Base-by-base conservation (phyloP, 2,329 filamentous ascomycete species). In the Aspergillus quadrilineatus region DNA sequence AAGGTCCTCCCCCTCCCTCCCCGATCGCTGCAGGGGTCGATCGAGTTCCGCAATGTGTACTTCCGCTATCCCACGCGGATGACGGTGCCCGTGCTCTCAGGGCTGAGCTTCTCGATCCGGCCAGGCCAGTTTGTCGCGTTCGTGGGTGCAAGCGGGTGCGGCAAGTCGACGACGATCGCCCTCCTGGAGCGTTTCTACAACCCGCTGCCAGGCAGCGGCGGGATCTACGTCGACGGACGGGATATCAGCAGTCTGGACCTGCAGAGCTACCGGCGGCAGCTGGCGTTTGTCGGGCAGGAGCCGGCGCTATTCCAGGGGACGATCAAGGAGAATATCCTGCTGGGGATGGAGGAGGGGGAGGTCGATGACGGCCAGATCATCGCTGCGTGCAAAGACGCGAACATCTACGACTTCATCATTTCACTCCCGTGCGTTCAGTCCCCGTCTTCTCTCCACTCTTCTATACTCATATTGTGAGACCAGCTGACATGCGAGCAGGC, bases 281-380 rank as follows among this genome's bases (percentile, higher is more conserved):
- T 90, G 7, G 87, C 86, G 0, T 79, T 91, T 0, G 88, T 91
- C 0, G 82, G 86, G 1, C 88, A 91, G 69, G 88, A 91, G 67
- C 80, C 88, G 3, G 84, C 84, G 0, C 77, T 91, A 0, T 90
- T 88, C 65, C 82, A 85, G 68, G 85, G 84, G 62, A 84, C 83
- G 0, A 78, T 90, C 14, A 79, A 82, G 17, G 87, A 90, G 57
- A 89, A 89, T 63, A 83, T 89, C 34, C 70, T 86, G 2, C 76
- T 89, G 0, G 86, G 86, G 1, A 47, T 47, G 32, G 66, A 69
- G 50, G 15, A 36, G 1, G 59, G 62, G 2, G 28, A 50, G 3
- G 47, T 60, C 1, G 15, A 51, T 2, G 64, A 70, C 4, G 50
- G 57, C 3, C 29, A 55, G 8, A 12, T 69, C 8, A 32, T 53